Conservation (phyloP, 805 yeast genomes). For the Ogataea polymorpha region DNA sequence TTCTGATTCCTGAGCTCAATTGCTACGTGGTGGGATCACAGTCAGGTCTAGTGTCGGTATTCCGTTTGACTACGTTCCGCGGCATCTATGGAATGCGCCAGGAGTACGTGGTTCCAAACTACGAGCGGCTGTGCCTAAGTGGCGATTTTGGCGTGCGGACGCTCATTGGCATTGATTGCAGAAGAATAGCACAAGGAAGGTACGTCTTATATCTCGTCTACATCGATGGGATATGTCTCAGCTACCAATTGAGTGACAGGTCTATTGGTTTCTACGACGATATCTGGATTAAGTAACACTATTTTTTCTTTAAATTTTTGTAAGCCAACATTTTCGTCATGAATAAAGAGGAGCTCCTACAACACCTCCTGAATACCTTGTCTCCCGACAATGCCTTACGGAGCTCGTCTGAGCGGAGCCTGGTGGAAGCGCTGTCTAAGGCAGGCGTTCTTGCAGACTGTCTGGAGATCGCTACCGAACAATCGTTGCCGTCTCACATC, state of each 20-base stretch:
- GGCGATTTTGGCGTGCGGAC: constrained; percentile 23
- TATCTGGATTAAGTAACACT: constrained; percentile 6
- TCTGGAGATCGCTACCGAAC: constrained; percentile 41
- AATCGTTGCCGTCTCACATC: constrained; percentile 42
- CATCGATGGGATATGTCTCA: constrained; percentile 26
- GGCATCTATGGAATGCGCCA: constrained; percentile 41
- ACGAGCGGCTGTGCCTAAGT: constrained; percentile 19
- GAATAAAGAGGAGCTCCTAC: constrained; percentile 44
- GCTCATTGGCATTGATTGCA: constrained; percentile 24
- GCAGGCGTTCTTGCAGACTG: constrained; percentile 45
- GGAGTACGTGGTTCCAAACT: constrained; percentile 41
- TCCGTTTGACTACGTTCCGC: constrained; percentile 40
- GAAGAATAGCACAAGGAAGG: constrained; percentile 9
- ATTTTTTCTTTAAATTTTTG: constrained; percentile 1
- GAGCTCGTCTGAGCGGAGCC: constrained; percentile 42
- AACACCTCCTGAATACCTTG: constrained; percentile 46
- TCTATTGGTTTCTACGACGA: not conserved
- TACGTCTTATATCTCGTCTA: constrained; percentile 24
- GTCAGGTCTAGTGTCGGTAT: constrained; percentile 40
- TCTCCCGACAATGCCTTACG: constrained; percentile 43
- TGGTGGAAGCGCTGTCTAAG: constrained; percentile 39
- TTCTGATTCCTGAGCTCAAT: constrained; percentile 38
- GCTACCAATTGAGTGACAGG: constrained; percentile 21
- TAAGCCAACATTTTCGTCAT: constrained; percentile 19
- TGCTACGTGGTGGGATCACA: constrained; percentile 43